Evolutionary conservation across 2,329 filamentous ascomycete species (phyloP).

Genomic region (Gyromitra esculenta): DNA sequence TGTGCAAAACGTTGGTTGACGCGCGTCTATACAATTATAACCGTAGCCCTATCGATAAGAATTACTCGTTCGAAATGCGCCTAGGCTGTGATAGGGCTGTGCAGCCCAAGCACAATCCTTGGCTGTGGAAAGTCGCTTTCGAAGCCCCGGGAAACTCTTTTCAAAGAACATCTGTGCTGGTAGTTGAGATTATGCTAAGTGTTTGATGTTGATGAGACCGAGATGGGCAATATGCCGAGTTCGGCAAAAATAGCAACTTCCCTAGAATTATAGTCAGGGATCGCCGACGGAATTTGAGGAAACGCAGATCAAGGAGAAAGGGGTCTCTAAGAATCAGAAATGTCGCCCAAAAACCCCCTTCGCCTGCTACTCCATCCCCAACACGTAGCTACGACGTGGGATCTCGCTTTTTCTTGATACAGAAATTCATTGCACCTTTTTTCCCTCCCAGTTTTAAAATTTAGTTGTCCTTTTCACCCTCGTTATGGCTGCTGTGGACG

Average conservation of each 20-base stretch:
- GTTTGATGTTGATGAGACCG: neutral
- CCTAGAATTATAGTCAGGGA: neutral
- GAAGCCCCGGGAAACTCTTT: neutral
- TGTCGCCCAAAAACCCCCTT: neutral
- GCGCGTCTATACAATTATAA: no score
- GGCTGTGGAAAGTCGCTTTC: neutral
- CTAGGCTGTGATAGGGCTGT: neutral
- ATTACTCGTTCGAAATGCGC: neutral
- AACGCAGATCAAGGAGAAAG: conserved; percentile 5
- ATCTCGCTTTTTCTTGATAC: conserved; percentile 6
- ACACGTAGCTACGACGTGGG: neutral
- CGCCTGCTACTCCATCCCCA: neutral
- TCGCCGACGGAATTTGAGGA: neutral
- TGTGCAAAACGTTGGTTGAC: no score
- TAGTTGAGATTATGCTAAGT: neutral
- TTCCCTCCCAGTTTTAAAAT: neutral
- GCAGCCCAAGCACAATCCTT: neutral
- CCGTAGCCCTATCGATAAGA: neutral
- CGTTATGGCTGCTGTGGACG: conserved; percentile 35
- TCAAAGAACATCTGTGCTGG: neutral
- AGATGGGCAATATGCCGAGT: neutral
- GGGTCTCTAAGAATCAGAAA: neutral
- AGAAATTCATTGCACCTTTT: neutral
- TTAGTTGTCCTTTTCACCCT: neutral
- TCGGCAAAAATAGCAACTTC: conserved; percentile 8